A percentile compares a stretch with the other conserved stretches of the same genome.
These are phyloP conservation scores for Colletotrichum tanaceti DNA, from an alignment of 2,329 filamentous ascomycete genomes.

Conservation along the genomic window DNA sequence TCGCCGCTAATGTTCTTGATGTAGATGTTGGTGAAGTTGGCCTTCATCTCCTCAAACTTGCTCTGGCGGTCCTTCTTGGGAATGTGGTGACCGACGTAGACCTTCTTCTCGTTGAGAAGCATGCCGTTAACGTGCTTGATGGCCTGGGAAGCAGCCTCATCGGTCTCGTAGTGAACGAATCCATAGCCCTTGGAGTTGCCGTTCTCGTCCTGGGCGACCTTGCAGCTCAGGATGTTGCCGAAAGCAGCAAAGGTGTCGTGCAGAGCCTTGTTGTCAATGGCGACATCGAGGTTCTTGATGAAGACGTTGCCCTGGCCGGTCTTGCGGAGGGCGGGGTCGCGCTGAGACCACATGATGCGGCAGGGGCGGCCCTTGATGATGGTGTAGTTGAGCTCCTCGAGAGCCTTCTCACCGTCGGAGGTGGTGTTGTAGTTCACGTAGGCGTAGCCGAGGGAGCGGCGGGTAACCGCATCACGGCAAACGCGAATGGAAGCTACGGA, in stretches of 20 bases:
- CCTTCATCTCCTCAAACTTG: conserved; percentile 99
- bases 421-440: conserved; percentile 99
- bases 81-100: conserved; percentile 98
- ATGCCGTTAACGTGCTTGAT: conserved; percentile 99
- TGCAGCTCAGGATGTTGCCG: conserved; percentile 99
- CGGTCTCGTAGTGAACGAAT: conserved; percentile 99
- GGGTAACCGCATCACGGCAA: conserved; percentile 98
- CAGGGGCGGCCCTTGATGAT: conserved; percentile 98
- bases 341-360: conserved; percentile 99
- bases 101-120: conserved; percentile 99
- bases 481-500: conserved; percentile 99
- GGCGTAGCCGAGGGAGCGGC: conserved; percentile 97
- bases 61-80: conserved; percentile 99
- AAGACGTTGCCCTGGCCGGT: conserved; percentile 99
- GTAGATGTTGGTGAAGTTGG: conserved; percentile 99
- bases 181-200: conserved; percentile 98
- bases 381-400: conserved; percentile 99
- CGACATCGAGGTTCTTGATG: conserved; percentile 99
- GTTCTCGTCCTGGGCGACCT: conserved; percentile 97
- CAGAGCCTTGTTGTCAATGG: conserved; percentile 99
- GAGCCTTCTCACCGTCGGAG: conserved; percentile 93
- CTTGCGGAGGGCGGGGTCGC: conserved; percentile 98
- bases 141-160: conserved; percentile 93
- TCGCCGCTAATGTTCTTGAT: conserved; percentile 96
- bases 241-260: conserved; percentile 99